Conservation (phyloP, 106 monocot species). For the Chionographis japonica region DNA sequence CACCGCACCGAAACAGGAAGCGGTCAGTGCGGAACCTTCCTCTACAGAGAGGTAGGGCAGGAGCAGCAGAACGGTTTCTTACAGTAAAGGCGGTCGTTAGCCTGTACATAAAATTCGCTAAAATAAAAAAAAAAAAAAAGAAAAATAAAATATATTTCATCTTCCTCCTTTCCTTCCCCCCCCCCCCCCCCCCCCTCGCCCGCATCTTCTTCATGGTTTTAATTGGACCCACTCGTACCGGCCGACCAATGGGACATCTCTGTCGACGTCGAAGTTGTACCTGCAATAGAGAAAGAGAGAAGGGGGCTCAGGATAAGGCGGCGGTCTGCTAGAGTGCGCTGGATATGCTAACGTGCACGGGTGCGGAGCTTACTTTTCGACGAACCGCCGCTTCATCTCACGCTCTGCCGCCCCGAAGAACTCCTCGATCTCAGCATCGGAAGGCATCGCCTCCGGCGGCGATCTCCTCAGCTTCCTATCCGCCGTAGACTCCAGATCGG, state of each 20-base stretch:
- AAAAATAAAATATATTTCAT: slow-evolving; percentile 2
- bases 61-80: too few species aligned
- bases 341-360: not conserved
- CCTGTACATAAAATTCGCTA: slow-evolving; percentile 5
- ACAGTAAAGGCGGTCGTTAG: slow-evolving; percentile 18
- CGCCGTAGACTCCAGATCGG: slow-evolving; percentile 29
- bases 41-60: too few species aligned
- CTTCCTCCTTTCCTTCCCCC: not conserved
- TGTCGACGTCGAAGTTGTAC: slow-evolving; percentile 77
- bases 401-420: slow-evolving; percentile 64
- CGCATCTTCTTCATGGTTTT: slow-evolving; percentile 10
- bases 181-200: too few species aligned
- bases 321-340: not conserved
- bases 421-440: slow-evolving; percentile 60
- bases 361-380: slow-evolving; percentile 35
- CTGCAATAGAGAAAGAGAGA: slow-evolving; percentile 22
- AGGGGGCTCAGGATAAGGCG: not conserved
- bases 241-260: slow-evolving; percentile 59
- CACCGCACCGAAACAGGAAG: too few species aligned
- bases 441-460: slow-evolving; percentile 15
- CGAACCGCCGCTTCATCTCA: slow-evolving; percentile 41
- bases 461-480: not conserved
- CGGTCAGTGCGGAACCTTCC: too few species aligned
- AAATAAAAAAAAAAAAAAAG: slow-evolving; percentile 5
- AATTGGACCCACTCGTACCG: slow-evolving; percentile 74